Base-by-base conservation (phyloP, 768 basidiomycete genomes). In the Mycena latifolia region DNA sequence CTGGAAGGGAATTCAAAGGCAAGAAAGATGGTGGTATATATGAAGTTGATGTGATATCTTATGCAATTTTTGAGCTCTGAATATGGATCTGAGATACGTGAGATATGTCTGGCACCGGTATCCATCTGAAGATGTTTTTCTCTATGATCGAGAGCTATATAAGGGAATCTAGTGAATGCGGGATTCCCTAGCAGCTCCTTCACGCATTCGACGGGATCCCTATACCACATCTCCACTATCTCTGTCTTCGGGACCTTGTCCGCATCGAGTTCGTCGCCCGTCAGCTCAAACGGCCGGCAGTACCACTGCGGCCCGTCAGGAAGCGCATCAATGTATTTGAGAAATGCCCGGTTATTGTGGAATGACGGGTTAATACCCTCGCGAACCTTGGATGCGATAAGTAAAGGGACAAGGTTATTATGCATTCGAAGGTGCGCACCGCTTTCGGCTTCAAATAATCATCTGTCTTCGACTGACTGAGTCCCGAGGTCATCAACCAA, bases 151-250 rank as follows among this genome's bases (percentile, higher is more conserved):
- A n/a, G n/a, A n/a, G n/a, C n/a, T n/a, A n/a, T n/a, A n/a, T n/a
- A n/a, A n/a, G n/a, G n/a, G n/a, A n/a, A n/a, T 33, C 31, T 72
- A 0, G 25, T 14, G 52, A 82, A 80, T 5, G 46, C 24, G 2
- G 74, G 64, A 55, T 77, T 76, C 22, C 73, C 67, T 17, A 77
- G 54, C 3, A 77, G 43, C 27, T 77, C 74, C 33, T 57, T 6
- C 2, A 33, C 59, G 61, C 69, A 71, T 9, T 77, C 75, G 1
- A 77, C 54, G 1, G 71, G 68, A 53, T 77, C 61, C 1, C 72
- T 45, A 24, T 55, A 61, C 76, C 77, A 78, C 12, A 78, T 61
- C 52, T 78, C 73, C 0, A 75, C 35, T 5, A 67, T 54, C 50
- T 76, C 64, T 3, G 1, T 29, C 43, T 12, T 45, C 35, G 28